Evolutionary conservation across 2,329 filamentous ascomycete species (phyloP).

Genomic region (Ophiosphaerella korrae): DNA sequence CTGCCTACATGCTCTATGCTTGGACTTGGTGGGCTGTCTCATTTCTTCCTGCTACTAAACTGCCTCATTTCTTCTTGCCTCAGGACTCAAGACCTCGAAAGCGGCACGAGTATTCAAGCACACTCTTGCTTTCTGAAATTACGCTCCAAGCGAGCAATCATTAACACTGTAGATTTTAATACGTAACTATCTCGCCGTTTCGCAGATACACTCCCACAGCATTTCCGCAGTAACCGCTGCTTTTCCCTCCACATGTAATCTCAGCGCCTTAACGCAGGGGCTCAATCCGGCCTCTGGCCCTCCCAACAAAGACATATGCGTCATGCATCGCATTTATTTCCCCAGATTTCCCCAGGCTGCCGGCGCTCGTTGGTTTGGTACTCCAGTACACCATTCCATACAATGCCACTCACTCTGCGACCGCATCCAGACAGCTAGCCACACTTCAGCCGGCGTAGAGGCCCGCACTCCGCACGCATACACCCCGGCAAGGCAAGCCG

Average conservation of each 20-base stretch:
- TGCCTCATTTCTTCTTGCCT: not conserved
- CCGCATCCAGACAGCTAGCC: not conserved
- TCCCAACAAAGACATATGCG: not conserved
- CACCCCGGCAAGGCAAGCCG: no score
- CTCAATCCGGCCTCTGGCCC: not conserved
- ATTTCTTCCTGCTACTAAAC: not conserved
- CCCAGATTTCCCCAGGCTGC: not conserved
- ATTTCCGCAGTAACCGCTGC: no score
- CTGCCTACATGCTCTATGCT: no score
- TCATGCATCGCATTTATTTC: not conserved
- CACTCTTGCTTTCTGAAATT: not conserved
- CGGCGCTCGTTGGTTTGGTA: not conserved
- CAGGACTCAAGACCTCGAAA: not conserved
- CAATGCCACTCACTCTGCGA: not conserved
- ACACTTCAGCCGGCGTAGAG: slow-evolving; percentile 1
- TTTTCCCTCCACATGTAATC: no score
- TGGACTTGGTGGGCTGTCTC: not conserved
- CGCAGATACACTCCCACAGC: no score
- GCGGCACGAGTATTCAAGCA: no score
- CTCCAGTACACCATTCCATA: not conserved
- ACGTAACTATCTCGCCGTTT: no score
- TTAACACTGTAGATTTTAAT: no score
- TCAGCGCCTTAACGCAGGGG: no score
- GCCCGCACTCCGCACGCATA: not conserved
- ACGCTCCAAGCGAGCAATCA: not conserved